Evolutionary conservation across 371 early-diverging fungal genomes (phyloP).

Genomic region (Coemansia sp.): DNA sequence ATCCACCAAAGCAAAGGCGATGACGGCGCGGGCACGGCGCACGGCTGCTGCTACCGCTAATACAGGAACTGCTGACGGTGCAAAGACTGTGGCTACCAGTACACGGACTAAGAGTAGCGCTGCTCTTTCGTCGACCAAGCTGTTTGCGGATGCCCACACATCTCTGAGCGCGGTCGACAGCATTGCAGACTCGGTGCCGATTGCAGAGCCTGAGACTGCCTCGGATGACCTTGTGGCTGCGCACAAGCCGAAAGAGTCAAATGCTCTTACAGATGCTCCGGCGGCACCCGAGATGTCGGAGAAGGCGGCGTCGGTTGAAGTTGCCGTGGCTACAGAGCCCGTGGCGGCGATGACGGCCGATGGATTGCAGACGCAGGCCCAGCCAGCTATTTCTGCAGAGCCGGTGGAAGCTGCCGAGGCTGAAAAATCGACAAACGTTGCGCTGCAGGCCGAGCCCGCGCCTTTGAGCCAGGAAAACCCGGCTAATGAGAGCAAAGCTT

Average conservation of each 20-base stretch:
- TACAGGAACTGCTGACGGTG: slow-evolving; percentile 9
- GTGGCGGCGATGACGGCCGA: background rate
- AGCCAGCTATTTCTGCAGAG: background rate
- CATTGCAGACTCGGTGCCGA: slow-evolving; percentile 16
- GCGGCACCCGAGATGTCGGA: background rate
- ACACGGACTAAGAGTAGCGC: slow-evolving; percentile 1
- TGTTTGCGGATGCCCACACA: slow-evolving; percentile 12
- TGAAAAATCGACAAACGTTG: background rate
- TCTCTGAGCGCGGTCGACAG: background rate
- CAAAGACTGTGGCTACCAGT: slow-evolving; percentile 15
- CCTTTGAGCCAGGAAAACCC: background rate
- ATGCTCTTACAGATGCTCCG: background rate
- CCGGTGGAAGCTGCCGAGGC: background rate
- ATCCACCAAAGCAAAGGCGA: slow-evolving; percentile 20
- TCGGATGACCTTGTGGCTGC: background rate
- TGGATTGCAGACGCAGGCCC: background rate
- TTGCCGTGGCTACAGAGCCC: background rate
- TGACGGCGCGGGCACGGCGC: slow-evolving; percentile 24
- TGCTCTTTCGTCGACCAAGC: slow-evolving; percentile 12
- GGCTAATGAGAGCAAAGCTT: background rate
- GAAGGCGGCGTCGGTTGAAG: background rate
- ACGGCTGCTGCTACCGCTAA: slow-evolving; percentile 7
- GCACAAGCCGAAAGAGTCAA: background rate
- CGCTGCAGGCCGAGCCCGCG: background rate
- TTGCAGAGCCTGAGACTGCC: background rate